Evolutionary conservation across 768 basidiomycete species (phyloP), one percentile per base, ranked within the genome.

Genomic region (Tulasnella sp.): DNA sequence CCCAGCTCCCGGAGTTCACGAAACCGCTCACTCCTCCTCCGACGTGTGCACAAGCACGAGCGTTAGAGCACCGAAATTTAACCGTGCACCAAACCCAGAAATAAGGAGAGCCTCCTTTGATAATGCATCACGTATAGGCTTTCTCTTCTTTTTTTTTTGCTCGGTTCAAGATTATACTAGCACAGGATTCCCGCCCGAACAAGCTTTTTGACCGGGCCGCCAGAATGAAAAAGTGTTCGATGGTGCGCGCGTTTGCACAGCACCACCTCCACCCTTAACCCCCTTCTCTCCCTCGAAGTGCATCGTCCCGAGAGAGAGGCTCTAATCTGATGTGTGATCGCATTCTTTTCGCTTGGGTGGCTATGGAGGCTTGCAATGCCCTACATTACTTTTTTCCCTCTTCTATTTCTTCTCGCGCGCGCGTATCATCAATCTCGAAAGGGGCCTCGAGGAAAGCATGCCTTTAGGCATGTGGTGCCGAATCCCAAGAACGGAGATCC

Each of bases 141-240:
- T 67, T 67, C 23, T 29, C 13, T 57, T 23, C 18, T 26, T 23
- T 16, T 20, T 16, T 16, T 15, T 23, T 26, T 23, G 7, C 10
- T 57, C 26, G 20, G 55, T 29, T 29, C 61, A 67, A 67, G 61
- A 67, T 67, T 67, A 67, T 67, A 67, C 61, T 67, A 26, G 61
- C 29, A 16, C 32, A 29, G 61, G 61, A 26, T 67, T 29, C 44
- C 42, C 10, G 0, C 0, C 61, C 32, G 61, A 67, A 67, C 61
- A 67, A 67, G 61, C 61, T 67, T 67, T 67, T 35, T 35, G 61
- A 67, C 61, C 61, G 29, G 61, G 35, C 23, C 57, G 29, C 61
- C 61, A 26, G 32, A 67, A 67, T 67, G 61, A 67, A 67, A 35
- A 67, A 18, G 11, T 6, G 23, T 57, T 57, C 35, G 55, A 61